Conservation (phyloP, 2,329 filamentous ascomycete species). For the Pseudogymnoascus sp. region DNA sequence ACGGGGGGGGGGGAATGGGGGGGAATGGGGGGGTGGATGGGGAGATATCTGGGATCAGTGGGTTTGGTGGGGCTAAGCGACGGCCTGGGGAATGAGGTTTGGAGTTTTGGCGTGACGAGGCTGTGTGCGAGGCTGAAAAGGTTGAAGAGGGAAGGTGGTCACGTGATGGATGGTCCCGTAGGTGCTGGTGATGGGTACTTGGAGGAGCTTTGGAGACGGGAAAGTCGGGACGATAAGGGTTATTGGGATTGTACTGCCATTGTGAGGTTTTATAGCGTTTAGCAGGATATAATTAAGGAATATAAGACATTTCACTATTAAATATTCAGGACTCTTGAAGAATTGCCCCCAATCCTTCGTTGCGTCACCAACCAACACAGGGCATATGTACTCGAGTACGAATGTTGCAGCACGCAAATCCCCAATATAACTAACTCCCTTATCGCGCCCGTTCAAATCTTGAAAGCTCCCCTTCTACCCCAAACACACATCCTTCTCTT, state of each 20-base stretch:
- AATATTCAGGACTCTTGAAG: neutral
- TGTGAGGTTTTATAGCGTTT: neutral
- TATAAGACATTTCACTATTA: neutral
- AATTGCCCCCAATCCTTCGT: neutral
- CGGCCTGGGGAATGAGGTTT: neutral
- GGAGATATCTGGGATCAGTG: slow-evolving; percentile 10
- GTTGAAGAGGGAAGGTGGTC: neutral
- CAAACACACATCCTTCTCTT: neutral
- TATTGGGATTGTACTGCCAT: neutral
- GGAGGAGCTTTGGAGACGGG: neutral
- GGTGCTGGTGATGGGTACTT: neutral
- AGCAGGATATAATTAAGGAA: neutral
- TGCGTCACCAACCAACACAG: neutral
- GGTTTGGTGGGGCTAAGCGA: slow-evolving; percentile 6
- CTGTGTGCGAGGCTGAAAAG: neutral
- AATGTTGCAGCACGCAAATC: neutral
- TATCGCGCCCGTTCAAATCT: slow-evolving; percentile 1
- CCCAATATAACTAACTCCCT: slow-evolving; percentile 7
- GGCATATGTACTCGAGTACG: slow-evolving; percentile 1
- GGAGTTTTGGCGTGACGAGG: neutral
- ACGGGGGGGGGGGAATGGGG: neutral
- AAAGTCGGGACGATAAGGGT: neutral
- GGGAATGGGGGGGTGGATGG: neutral
- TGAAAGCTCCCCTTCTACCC: neutral
- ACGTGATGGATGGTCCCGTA: neutral